Base-by-base conservation (phyloP, 805 yeast species). In the Candida maltosa region DNA sequence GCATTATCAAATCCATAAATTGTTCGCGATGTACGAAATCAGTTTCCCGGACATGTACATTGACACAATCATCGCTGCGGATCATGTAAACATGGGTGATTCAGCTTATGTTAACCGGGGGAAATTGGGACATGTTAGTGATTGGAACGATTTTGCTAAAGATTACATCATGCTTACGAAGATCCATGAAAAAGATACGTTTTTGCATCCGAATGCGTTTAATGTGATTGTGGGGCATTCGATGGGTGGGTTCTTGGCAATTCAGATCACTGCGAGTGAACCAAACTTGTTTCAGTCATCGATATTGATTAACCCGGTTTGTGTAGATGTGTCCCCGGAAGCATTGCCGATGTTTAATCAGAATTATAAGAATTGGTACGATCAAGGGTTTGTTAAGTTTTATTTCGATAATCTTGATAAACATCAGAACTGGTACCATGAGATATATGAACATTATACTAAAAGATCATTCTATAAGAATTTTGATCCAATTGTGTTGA, bases 131-230 rank as follows among this genome's bases (percentile, higher is more conserved):
- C 64, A 69, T 51, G 62, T 61, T 14, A 59, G 56, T 38, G 65
- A 69, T 27, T 85, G 94, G 93, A 58, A 67, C 20, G 94, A 85
- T 51, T 78, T 81, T 7, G 77, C 76, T 1, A 72, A 74, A 38
- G 93, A 85, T 51, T 56, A 73, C 21, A 58, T 70, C 31, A 46
- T 52, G 32, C 60, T 80, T 10, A 59, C 70, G 16, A 49, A 54
- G 30, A n/a, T 22, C 6, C 46, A 56, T 26, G 82, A 76, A 49
- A 66, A 44, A 28, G 38, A 35, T 4, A 45, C 51, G 11, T 63
- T 66, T 30, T 24, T 38, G 5, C 61, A 52, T 41, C 52, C 46
- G 42, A 60, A 31, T 39, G 49, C 54, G 16, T 52, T 67, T 15
- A 69, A 62, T 39, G 65, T 84, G 3, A 49, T 67, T 3, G 52